These are phyloP conservation scores for Geotrichum aggregatum DNA, from an alignment of 1,139 yeast genomes.

Conservation along the genomic window DNA sequence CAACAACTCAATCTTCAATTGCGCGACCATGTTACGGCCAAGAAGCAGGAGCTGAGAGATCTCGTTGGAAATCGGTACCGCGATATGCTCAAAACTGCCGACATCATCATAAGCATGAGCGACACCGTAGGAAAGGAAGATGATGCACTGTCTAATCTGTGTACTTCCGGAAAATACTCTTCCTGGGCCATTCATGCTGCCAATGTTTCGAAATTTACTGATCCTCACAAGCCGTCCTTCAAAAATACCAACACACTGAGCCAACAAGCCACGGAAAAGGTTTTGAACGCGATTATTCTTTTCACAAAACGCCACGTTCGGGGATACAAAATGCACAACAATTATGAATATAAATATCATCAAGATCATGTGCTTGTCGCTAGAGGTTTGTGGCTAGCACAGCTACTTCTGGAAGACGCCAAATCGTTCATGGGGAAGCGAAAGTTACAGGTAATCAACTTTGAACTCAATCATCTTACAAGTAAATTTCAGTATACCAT, in stretches of 20 bases:
- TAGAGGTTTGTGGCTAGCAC: constrained; percentile 22
- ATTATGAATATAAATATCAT: constrained; percentile 1
- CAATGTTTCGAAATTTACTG: constrained; percentile 9
- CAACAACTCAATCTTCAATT: constrained; percentile 27
- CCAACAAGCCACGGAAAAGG: constrained; percentile 18
- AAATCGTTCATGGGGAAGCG: neutral
- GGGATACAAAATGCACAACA: neutral
- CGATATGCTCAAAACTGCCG: constrained; percentile 65
- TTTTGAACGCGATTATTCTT: constrained; percentile 16
- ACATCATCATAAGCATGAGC: constrained; percentile 58
- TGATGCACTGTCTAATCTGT: constrained; percentile 26
- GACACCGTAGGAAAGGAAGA: constrained; percentile 37
- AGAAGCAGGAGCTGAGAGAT: constrained; percentile 48
- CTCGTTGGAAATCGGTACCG: constrained; percentile 65
- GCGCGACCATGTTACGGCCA: constrained; percentile 29
- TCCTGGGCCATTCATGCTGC: constrained; percentile 24
- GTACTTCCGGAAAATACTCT: constrained; percentile 23
- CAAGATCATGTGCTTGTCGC: constrained; percentile 22
- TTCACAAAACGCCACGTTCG: constrained; percentile 18
- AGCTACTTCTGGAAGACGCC: constrained; percentile 5
- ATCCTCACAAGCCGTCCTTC: constrained; percentile 1
- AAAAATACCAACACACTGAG: neutral
- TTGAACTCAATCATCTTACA: constrained; percentile 12
- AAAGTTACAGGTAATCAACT: neutral
- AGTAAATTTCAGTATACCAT: constrained; percentile 14